These are phyloP conservation scores for Pancytospora philotis DNA, from an alignment of 371 early-diverging fungal genomes.

Conservation along the genomic window DNA sequence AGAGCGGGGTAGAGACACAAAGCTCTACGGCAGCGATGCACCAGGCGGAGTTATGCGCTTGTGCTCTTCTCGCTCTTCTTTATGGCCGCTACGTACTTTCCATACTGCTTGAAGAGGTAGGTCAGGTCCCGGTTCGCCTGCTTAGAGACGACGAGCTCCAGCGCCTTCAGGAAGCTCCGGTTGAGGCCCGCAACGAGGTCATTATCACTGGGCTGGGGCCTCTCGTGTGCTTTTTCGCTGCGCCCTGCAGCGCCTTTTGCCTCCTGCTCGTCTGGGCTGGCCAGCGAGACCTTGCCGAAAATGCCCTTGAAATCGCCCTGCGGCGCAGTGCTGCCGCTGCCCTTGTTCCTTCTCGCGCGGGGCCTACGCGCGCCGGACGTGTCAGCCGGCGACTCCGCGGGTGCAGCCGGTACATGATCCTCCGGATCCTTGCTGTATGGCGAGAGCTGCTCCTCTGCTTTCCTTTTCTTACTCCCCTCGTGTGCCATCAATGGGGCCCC, in stretches of 20 bases:
- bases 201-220: not conserved
- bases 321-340: not conserved
- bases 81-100: constrained; percentile 27
- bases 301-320: not conserved
- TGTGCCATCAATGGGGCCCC: not conserved
- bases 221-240: not conserved
- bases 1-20: too few species aligned
- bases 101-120: constrained; percentile 46
- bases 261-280: not conserved
- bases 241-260: not conserved
- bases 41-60: too few species aligned
- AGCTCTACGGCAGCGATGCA: too few species aligned
- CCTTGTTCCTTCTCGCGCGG: not conserved
- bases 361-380: not conserved
- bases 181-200: constrained; percentile 29
- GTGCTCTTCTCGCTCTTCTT: not conserved
- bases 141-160: constrained; percentile 30
- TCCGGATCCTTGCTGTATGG: constrained; percentile 24
- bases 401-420: not conserved
- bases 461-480: constrained; percentile 26
- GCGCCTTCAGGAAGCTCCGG: constrained; percentile 40
- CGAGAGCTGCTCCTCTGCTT: constrained; percentile 42
- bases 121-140: constrained; percentile 38
- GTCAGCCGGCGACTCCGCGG: not conserved
- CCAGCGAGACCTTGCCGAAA: not conserved